Conservation (phyloP, 225 moss, liverwort and hornwort genomes). For the Bryoerythrophyllum caledonicum region DNA sequence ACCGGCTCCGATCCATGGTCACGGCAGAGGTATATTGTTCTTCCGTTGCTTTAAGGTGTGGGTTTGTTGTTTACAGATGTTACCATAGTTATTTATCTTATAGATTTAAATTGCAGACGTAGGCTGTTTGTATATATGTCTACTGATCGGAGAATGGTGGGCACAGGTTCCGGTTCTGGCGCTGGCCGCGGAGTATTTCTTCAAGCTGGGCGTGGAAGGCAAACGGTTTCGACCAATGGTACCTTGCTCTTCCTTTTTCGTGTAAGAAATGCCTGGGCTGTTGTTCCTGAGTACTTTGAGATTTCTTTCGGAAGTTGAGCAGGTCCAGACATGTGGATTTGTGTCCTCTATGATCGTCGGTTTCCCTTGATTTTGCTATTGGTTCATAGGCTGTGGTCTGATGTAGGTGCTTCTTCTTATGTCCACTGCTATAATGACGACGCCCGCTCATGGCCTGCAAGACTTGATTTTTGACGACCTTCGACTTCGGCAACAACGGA, state of each 20-base stretch:
- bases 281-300: constrained; percentile 10
- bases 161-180: constrained; percentile 82
- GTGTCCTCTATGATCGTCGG: not conserved
- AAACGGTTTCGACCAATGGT: constrained; percentile 99
- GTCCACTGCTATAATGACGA: constrained; percentile 77
- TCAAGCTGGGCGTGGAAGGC: constrained; percentile 91
- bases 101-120: not conserved
- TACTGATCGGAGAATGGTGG: constrained; percentile 30
- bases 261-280: constrained; percentile 31
- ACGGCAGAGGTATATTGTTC: constrained; percentile 68
- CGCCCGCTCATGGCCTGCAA: constrained; percentile 45
- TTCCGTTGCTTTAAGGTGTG: not conserved
- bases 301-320: not conserved
- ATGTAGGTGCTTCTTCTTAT: constrained; percentile 86
- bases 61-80: constrained; percentile 7
- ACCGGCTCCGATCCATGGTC: constrained; percentile 84
- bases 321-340: not conserved
- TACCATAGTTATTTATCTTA: not conserved
- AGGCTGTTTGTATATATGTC: constrained; percentile 1
- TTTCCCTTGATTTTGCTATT: not conserved
- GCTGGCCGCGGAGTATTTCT: constrained; percentile 92
- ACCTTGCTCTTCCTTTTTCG: constrained; percentile 39
- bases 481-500: constrained; percentile 71
- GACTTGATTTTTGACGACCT: constrained; percentile 50
- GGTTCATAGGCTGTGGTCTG: not conserved